Evolutionary conservation across 306 rosid species (phyloP).

Genomic region (Hippophae rhamnoides): DNA sequence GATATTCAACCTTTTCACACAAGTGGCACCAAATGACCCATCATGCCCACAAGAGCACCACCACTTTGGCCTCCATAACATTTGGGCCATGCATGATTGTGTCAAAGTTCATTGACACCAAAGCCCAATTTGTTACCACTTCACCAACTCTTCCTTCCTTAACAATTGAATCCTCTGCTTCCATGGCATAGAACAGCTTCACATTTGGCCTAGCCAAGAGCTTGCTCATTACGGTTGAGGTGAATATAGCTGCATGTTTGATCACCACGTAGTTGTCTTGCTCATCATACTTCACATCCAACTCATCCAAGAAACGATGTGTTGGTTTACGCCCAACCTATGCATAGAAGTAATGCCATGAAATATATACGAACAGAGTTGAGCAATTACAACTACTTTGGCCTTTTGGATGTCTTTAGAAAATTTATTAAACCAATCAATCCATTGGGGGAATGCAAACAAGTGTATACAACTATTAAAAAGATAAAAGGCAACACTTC

Average conservation of each 20-base stretch:
- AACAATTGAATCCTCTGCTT: conserved; percentile 75
- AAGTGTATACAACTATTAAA: too few species aligned
- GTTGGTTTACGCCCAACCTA: conserved; percentile 83
- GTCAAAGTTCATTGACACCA: conserved; percentile 91
- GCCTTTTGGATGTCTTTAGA: too few species aligned
- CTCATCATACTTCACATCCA: conserved; percentile 64
- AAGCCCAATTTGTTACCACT: conserved; percentile 83
- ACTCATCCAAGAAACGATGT: conserved; percentile 67
- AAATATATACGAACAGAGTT: too few species aligned
- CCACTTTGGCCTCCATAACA: conserved; percentile 93
- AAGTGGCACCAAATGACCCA: conserved; percentile 84
- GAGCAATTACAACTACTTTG: too few species aligned
- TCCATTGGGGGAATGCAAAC: too few species aligned
- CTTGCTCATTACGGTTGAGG: conserved; percentile 91
- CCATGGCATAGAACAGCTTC: conserved; percentile 84
- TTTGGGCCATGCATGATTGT: conserved; percentile 91
- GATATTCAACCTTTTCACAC: conserved; percentile 73
- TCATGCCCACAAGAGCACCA: conserved; percentile 91
- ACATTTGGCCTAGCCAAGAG: conserved; percentile 69
- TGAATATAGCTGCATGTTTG: conserved; percentile 88
- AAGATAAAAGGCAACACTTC: too few species aligned
- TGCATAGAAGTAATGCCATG: not conserved
- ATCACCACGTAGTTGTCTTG: conserved; percentile 76
- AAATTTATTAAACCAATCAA: too few species aligned
- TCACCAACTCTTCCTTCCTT: conserved; percentile 64